Conservation (phyloP, 2,329 filamentous ascomycete genomes). For the Alternaria atra region DNA sequence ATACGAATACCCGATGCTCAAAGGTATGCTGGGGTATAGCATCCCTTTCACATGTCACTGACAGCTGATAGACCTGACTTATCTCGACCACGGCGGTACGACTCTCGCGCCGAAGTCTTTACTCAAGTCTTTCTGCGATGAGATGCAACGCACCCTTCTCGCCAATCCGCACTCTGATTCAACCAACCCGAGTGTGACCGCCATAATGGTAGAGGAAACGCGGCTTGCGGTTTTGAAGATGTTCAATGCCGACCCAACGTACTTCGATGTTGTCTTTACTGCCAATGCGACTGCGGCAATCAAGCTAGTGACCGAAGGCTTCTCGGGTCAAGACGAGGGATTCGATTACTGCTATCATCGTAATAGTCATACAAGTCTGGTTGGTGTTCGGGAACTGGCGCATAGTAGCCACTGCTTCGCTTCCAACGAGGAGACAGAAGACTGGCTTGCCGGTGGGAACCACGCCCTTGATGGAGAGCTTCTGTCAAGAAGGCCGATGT, state of each 20-base stretch:
- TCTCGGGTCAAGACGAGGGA: conserved; percentile 69
- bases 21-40: conserved; percentile 18
- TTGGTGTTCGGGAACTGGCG: conserved; percentile 79
- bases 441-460: conserved; percentile 64
- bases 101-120: conserved; percentile 62
- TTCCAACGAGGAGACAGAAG: conserved; percentile 68
- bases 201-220: conserved; percentile 64
- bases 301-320: conserved; percentile 82
- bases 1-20: conserved; percentile 39
- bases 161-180: conserved; percentile 73
- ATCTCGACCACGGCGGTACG: conserved; percentile 64
- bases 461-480: conserved; percentile 18
- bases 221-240: conserved; percentile 65
- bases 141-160: conserved; percentile 67
- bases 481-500: conserved; percentile 12
- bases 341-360: conserved; percentile 85
- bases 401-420: conserved; percentile 69
- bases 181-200: conserved; percentile 66
- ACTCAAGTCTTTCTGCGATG: conserved; percentile 63
- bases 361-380: conserved; percentile 84
- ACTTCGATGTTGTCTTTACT: conserved; percentile 92
- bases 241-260: conserved; percentile 79
- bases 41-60: background rate
- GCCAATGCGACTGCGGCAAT: conserved; percentile 90
- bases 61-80: conserved; percentile 17